These are phyloP conservation scores for Gossypium raimondii DNA, from an alignment of 345 rosid species.

Conservation along the genomic window DNA sequence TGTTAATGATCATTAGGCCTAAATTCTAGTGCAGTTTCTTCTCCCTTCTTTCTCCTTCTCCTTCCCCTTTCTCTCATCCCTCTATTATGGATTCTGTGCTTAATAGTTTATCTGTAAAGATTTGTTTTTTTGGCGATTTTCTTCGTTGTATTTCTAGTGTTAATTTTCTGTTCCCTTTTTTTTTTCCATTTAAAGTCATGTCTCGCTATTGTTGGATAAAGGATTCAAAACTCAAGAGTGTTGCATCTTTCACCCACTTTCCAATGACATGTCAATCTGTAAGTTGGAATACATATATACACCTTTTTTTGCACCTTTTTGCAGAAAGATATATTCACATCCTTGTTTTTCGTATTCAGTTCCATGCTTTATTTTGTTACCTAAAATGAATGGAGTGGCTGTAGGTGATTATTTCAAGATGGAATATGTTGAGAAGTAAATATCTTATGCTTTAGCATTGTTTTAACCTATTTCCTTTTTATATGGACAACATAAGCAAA, in stretches of 20 bases:
- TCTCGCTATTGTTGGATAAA: conserved; percentile 72
- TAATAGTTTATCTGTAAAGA: neutral
- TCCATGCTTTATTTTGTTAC: neutral
- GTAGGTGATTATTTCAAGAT: neutral
- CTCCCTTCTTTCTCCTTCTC: neutral
- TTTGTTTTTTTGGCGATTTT: neutral
- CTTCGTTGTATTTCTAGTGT: neutral
- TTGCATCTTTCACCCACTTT: conserved; percentile 85
- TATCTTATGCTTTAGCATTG: neutral
- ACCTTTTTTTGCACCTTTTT: neutral
- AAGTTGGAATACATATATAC: conserved; percentile 22
- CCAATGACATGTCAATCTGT: conserved; percentile 79
- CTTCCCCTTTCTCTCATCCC: neutral
- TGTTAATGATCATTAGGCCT: conserved; percentile 4
- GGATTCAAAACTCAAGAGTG: conserved; percentile 53
- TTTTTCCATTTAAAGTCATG: conserved; percentile 43
- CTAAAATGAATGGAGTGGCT: neutral
- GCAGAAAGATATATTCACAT: neutral
- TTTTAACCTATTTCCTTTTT: conserved; percentile 1
- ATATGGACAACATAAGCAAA: neutral
- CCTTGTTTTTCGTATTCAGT: neutral
- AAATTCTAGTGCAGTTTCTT: neutral
- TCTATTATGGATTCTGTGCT: neutral
- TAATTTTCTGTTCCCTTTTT: neutral
- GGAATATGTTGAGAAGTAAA: neutral